Percentiles rank a stretch among this genome's conserved stretches.
phyloP scores from a whole-genome alignment of 2,329 filamentous ascomycete species.

The Calonectria pseudoreteaudii region DNA sequence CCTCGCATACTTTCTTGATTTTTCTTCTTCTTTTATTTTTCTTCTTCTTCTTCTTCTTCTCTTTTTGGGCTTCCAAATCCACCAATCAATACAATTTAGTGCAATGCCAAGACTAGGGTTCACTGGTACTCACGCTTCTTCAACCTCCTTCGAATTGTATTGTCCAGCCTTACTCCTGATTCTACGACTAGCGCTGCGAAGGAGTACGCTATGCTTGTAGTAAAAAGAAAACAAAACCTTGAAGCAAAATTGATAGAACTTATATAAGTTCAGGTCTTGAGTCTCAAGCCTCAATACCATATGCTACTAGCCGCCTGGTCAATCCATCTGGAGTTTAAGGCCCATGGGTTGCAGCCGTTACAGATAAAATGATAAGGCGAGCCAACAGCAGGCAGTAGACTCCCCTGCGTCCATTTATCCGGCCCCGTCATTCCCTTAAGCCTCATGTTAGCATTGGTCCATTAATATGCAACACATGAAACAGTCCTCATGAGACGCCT shows the following conservation, averaged over 20 bases:
- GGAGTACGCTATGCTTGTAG: not conserved
- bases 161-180: not conserved
- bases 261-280: not conserved
- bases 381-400: not conserved
- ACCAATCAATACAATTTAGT: not conserved
- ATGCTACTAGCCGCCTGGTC: not conserved
- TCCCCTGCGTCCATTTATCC: not conserved
- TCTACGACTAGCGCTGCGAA: too few species aligned
- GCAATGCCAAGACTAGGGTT: not conserved
- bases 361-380: not conserved
- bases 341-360: not conserved
- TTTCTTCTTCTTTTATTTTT: too few species aligned
- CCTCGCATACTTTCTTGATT: not conserved
- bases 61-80: not conserved
- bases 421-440: not conserved
- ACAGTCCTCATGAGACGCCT: not conserved
- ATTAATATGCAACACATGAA: constrained; percentile 5
- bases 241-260: not conserved
- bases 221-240: not conserved
- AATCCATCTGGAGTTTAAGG: not conserved
- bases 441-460: not conserved
- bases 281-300: too few species aligned
- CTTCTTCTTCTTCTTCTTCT: too few species aligned
- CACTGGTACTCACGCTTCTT: not conserved
- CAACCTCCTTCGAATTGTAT: not conserved